Conservation (phyloP, 345 rosid genomes). For the Brassica carinata region DNA sequence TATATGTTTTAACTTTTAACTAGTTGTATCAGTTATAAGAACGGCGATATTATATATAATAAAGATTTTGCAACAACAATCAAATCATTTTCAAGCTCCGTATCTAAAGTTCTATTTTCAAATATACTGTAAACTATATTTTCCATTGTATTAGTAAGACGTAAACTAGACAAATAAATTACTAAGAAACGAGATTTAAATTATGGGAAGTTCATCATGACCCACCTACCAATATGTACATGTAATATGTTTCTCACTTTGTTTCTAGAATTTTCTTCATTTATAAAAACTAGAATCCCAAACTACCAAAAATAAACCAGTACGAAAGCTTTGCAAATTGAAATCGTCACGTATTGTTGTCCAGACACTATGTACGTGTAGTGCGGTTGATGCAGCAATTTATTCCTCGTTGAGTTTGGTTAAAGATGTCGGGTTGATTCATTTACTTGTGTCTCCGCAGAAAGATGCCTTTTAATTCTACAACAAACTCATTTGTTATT, state of each 20-base stretch:
- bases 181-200: neutral
- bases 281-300: constrained; percentile 6
- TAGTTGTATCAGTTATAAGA: neutral
- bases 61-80: constrained; percentile 16
- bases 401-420: constrained; percentile 31
- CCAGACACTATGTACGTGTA: constrained; percentile 30
- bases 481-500: neutral
- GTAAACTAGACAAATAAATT: neutral
- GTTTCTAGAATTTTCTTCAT: constrained; percentile 13
- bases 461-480: constrained; percentile 25
- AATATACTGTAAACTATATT: constrained; percentile 1
- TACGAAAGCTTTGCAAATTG: constrained; percentile 15
- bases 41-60: neutral
- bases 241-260: neutral
- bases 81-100: constrained; percentile 27
- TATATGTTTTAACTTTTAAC: neutral
- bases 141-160: constrained; percentile 20
- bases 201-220: constrained; percentile 21
- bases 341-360: constrained; percentile 41
- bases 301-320: constrained; percentile 8
- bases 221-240: neutral
- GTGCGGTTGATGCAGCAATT: constrained; percentile 33
- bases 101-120: constrained; percentile 6
- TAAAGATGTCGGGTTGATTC: constrained; percentile 16
- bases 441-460: neutral